Base-by-base conservation (phyloP, 1,139 yeast species). In the Kurtzmaniella quercitrusa region DNA sequence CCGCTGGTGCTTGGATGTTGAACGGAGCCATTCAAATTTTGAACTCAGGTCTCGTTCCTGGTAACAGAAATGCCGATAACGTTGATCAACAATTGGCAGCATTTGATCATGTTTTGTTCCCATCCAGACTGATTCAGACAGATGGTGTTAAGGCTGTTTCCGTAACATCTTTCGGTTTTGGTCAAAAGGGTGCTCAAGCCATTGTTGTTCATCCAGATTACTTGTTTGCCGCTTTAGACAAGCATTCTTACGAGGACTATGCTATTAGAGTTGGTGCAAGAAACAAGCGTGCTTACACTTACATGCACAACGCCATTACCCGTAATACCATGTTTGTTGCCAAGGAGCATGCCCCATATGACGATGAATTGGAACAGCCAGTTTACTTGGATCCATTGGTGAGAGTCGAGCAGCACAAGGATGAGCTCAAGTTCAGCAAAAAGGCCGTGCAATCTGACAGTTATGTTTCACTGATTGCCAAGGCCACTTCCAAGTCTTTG, bases 1-100 rank as follows among this genome's bases (percentile, higher is more conserved):
- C 98, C 57, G 99, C 99, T 47, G 98, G 98, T 79, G 98, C 99
- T 50, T 93, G 98, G 98, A 93, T 94, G 98, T 76, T 93, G 79
- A 94, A 93, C 69, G 99, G 99, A 71, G 96, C 91, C 49, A 75
- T 93, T 56, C 99, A 93, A 76, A 85, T 91, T 55, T 77, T 93
- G 66, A 85, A 88, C 72, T 68, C 88, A 59, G 98, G 98, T 70
- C 64, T 91, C 59, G 96, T 93, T 58, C 99, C 99, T 55, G 99
- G 99, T 69, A 93, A 93, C 79, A 83, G 97, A 70, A 94, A 94
- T 62, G 98, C 98, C 48, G 99, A 93, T 70, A 93, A 94, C 65
- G 82, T 93, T 59, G 99, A 93, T 68, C 75, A 82, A 60, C 65
- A 75, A 34, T 77, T 93, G 66, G 89, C 89, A 71, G 79, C 87